These are phyloP conservation scores for Metschnikowia arizonensis DNA, from an alignment of 805 yeast species.

Conservation along the genomic window DNA sequence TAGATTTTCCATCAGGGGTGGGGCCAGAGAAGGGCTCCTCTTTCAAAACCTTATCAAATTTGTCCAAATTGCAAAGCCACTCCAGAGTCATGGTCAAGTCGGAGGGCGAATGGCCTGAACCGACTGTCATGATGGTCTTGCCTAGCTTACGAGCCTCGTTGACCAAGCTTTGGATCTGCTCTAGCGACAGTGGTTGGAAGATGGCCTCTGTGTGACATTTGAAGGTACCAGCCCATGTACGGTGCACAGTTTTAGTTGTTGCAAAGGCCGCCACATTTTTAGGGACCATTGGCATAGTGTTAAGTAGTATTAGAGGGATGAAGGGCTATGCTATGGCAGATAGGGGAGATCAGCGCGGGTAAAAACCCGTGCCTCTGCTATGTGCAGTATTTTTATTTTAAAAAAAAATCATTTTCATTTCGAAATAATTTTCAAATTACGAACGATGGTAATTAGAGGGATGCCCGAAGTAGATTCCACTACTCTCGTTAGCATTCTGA, in stretches of 20 bases:
- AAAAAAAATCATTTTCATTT: too few relatives aligned
- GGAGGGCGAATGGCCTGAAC: constrained; percentile 94
- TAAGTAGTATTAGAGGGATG: not conserved
- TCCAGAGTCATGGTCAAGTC: constrained; percentile 82
- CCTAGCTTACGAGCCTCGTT: constrained; percentile 53
- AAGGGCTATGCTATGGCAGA: too few relatives aligned
- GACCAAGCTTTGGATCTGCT: constrained; percentile 67
- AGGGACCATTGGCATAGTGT: constrained; percentile 25
- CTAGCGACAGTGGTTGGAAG: constrained; percentile 70
- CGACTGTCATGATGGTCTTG: constrained; percentile 77
- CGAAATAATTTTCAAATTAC: too few relatives aligned
- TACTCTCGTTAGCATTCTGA: too few relatives aligned
- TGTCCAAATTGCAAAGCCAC: constrained; percentile 86
- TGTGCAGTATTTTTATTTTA: too few relatives aligned
- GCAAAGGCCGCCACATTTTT: constrained; percentile 28
- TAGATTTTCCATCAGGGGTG: constrained; percentile 12
- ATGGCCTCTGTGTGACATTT: constrained; percentile 68
- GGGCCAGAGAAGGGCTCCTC: constrained; percentile 47
- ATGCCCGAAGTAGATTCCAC: too few relatives aligned
- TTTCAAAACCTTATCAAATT: constrained; percentile 52
- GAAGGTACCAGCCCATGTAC: constrained; percentile 92
- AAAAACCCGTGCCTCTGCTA: too few relatives aligned
- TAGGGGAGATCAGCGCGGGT: too few relatives aligned
- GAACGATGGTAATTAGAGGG: too few relatives aligned
- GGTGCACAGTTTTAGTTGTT: constrained; percentile 46